These are phyloP conservation scores for Gracilaria gracilis DNA, from an alignment of 23 red algal genomes.

Conservation along the genomic window DNA sequence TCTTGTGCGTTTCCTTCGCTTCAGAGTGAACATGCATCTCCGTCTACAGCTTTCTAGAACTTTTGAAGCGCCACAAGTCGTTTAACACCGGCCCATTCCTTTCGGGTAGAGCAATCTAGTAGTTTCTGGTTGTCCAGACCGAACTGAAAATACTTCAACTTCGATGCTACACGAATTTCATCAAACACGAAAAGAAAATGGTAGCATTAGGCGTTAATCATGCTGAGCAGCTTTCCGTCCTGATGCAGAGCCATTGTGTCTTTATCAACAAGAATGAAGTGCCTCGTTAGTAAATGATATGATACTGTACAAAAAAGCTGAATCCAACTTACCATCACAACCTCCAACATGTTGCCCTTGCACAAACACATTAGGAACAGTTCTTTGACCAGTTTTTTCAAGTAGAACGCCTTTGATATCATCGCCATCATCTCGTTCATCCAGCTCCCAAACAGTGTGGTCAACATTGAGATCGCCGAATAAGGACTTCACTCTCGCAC, in stretches of 20 bases:
- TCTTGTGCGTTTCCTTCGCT: too few species aligned
- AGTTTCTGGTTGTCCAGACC: not conserved
- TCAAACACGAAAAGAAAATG: not conserved
- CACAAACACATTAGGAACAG: constrained; percentile 96
- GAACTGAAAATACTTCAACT: not conserved
- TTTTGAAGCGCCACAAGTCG: too few species aligned
- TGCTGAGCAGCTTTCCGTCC: not conserved
- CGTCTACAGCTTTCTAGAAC: too few species aligned
- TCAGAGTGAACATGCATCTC: too few species aligned
- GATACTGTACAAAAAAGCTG: not conserved
- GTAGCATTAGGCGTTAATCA: constrained; percentile 6
- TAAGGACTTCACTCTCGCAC: constrained; percentile 72
- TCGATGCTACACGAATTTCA: not conserved
- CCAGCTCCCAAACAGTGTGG: constrained; percentile 69
- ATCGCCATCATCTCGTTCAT: constrained; percentile 59
- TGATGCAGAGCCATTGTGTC: constrained; percentile 25
- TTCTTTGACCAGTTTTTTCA: constrained; percentile 86
- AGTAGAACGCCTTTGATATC: constrained; percentile 61
- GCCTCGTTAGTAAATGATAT: not conserved
- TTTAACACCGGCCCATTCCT: too few species aligned
- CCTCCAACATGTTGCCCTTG: constrained; percentile 87
- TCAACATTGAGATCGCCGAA: constrained; percentile 73
- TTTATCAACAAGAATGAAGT: not conserved
- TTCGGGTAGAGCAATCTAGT: not conserved
- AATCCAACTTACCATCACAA: constrained; percentile 58